These are phyloP conservation scores for Drechslerella dactyloides DNA, from an alignment of 2,329 filamentous ascomycete genomes.

Conservation along the genomic window DNA sequence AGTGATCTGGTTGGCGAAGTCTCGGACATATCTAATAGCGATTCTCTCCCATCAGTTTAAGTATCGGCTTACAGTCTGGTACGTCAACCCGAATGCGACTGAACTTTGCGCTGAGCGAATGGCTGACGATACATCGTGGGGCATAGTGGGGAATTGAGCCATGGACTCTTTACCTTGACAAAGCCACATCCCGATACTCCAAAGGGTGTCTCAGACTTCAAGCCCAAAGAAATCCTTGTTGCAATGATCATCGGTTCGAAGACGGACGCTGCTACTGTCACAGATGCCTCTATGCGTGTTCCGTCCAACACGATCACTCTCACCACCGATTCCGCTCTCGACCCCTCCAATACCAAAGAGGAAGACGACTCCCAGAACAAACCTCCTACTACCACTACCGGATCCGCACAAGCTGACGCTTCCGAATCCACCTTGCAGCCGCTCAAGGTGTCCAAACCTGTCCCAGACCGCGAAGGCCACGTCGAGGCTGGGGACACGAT, in stretches of 20 bases:
- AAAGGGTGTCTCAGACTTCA: slow-evolving; percentile 44
- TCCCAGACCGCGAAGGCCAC: slow-evolving; percentile 31
- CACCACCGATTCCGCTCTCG: slow-evolving; percentile 6
- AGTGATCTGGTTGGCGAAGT: neutral
- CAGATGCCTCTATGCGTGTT: slow-evolving; percentile 39
- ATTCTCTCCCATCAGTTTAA: slow-evolving; percentile 18
- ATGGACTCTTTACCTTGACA: slow-evolving; percentile 39
- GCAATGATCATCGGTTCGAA: slow-evolving; percentile 45
- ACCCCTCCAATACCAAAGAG: neutral
- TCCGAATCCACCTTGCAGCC: slow-evolving; percentile 2
- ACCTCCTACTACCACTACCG: slow-evolving; percentile 1
- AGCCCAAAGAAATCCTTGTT: slow-evolving; percentile 43
- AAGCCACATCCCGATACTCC: slow-evolving; percentile 50
- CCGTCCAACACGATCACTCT: slow-evolving; percentile 25
- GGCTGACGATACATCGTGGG: neutral
- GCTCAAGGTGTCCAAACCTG: slow-evolving; percentile 3
- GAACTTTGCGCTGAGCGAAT: slow-evolving; percentile 2
- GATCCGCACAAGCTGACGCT: slow-evolving; percentile 12
- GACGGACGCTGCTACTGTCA: slow-evolving; percentile 15
- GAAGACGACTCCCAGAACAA: neutral
- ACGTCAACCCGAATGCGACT: slow-evolving; percentile 7
- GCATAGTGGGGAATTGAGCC: slow-evolving; percentile 41
- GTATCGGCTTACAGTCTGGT: slow-evolving; percentile 41
- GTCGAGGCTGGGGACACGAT: slow-evolving; percentile 43
- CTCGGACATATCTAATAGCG: slow-evolving; percentile 11